These are phyloP conservation scores for Pythium aphanidermatum DNA, from an alignment of 352 stramenopile species.

Conservation along the genomic window DNA sequence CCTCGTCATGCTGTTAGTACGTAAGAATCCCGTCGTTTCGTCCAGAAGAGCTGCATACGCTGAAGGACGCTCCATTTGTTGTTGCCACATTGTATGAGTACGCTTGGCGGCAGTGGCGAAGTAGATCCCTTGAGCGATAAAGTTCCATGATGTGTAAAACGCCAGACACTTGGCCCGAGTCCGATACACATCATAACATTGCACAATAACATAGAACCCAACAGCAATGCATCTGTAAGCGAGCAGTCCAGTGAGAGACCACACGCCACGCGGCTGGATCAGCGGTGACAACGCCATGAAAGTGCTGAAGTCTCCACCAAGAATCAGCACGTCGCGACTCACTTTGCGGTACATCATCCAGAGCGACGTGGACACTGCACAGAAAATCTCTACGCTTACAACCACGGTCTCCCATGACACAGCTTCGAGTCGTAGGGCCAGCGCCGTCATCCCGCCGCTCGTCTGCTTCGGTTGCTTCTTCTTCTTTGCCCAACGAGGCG, in stretches of 20 bases:
- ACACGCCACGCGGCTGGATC: conserved; percentile 36
- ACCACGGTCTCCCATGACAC: conserved; percentile 45
- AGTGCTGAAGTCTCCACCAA: conserved; percentile 20
- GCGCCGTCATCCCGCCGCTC: neutral
- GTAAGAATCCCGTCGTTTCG: conserved; percentile 21
- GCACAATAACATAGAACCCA: conserved; percentile 49
- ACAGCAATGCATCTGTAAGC: conserved; percentile 27
- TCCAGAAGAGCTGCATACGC: conserved; percentile 39
- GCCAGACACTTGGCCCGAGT: conserved; percentile 39
- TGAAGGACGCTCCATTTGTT: conserved; percentile 10
- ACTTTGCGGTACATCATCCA: conserved; percentile 39
- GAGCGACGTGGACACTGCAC: conserved; percentile 31
- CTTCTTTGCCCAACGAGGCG: too few species aligned
- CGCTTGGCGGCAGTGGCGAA: conserved; percentile 31
- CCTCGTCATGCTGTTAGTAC: conserved; percentile 2
- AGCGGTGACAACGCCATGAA: conserved; percentile 28
- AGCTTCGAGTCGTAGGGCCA: neutral
- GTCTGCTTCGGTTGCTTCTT: neutral
- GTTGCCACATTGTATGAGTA: conserved; percentile 24
- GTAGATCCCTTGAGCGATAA: conserved; percentile 63
- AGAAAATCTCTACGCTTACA: conserved; percentile 40
- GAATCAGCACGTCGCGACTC: conserved; percentile 25
- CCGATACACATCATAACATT: conserved; percentile 54
- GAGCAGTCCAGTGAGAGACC: conserved; percentile 35
- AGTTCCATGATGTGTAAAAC: conserved; percentile 88